Conservation (phyloP, 1,284 basidiomycete genomes). For the Boletus semigastroideus region DNA sequence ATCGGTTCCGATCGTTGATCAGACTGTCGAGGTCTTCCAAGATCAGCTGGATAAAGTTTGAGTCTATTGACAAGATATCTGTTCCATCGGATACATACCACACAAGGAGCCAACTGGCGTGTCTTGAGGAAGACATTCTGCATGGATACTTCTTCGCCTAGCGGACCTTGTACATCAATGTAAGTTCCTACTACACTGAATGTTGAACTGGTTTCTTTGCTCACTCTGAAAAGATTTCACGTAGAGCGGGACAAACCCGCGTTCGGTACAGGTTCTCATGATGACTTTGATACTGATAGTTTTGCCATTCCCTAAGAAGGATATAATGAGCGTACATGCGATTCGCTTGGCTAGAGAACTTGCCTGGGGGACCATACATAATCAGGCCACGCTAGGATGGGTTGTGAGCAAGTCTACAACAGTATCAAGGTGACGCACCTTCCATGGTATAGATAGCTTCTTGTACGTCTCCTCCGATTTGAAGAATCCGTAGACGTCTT, state of each 20-base stretch:
- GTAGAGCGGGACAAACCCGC: conserved; percentile 68
- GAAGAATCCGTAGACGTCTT: conserved; percentile 79
- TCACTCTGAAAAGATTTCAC: conserved; percentile 71
- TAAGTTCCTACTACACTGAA: conserved; percentile 2
- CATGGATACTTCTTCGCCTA: conserved; percentile 71
- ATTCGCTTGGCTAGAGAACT: conserved; percentile 2
- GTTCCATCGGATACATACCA: conserved; percentile 41
- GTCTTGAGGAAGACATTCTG: conserved; percentile 64
- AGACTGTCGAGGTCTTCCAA: conserved; percentile 82
- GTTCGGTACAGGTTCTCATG: conserved; percentile 63
- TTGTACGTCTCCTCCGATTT: conserved; percentile 69
- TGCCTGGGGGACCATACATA: conserved; percentile 71
- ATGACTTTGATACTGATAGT: conserved; percentile 78
- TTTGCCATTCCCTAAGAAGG: conserved; percentile 69
- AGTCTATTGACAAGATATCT: neutral
- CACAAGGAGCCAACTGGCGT: conserved; percentile 66
- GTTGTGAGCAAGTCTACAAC: too few species aligned
- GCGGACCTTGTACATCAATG: conserved; percentile 41
- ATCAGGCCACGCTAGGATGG: conserved; percentile 62
- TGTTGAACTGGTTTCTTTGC: conserved; percentile 10
- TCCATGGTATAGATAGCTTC: conserved; percentile 77
- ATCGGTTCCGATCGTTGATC: conserved; percentile 73
- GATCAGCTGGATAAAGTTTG: conserved; percentile 35
- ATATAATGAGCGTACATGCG: neutral
- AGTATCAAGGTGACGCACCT: conserved; percentile 38